These are phyloP conservation scores for Pedinophyceae sp. DNA, from an alignment of 139 green algal genomes.

Conservation along the genomic window DNA sequence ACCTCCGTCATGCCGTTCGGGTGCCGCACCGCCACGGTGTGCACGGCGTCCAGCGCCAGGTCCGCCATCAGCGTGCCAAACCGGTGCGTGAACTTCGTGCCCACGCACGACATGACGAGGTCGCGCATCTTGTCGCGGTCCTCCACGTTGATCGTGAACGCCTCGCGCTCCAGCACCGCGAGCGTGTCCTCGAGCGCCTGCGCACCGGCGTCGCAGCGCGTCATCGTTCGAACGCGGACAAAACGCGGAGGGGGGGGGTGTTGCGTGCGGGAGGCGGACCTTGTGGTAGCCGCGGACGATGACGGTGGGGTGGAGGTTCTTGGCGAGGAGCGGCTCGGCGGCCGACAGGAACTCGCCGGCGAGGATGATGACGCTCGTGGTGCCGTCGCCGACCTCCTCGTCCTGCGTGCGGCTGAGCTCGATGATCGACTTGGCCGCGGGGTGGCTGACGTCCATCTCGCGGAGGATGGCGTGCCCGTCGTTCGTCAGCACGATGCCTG, in stretches of 20 bases:
- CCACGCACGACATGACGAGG: constrained; percentile 87
- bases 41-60: constrained; percentile 86
- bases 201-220: too few species aligned
- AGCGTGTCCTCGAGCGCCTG: constrained; percentile 74
- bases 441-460: constrained; percentile 94
- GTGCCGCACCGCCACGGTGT: constrained; percentile 44
- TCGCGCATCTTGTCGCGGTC: constrained; percentile 83
- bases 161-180: constrained; percentile 52
- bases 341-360: constrained; percentile 76
- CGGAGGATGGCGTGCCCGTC: constrained; percentile 95
- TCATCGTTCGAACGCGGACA: too few species aligned
- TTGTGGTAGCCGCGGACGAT: constrained; percentile 83
- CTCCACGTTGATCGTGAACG: constrained; percentile 77
- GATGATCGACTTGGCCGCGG: constrained; percentile 97
- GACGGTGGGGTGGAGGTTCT: constrained; percentile 91
- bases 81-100: constrained; percentile 92
- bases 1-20: constrained; percentile 62
- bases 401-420: constrained; percentile 94
- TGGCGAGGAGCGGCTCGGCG: constrained; percentile 83
- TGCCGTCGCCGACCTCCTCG: constrained; percentile 97
- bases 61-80: constrained; percentile 89
- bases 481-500: constrained; percentile 95
- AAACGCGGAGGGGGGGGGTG: neutral
- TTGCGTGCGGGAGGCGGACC: too few species aligned
- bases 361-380: constrained; percentile 98